Evolutionary conservation across 305 asterid genomes (phyloP).

Genomic region (Withania somnifera): DNA sequence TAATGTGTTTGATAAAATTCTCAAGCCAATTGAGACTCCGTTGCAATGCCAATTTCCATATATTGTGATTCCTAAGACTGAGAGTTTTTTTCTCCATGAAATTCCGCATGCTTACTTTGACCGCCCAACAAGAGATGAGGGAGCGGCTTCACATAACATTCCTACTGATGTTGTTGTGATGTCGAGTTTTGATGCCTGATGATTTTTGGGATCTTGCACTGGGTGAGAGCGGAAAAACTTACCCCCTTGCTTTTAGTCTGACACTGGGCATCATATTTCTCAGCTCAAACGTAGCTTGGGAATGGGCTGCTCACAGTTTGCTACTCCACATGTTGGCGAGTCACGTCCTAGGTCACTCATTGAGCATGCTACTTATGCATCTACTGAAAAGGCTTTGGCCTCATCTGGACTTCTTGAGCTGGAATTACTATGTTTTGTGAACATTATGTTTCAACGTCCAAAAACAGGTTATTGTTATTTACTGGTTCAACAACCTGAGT

Average conservation of each 20-base stretch:
- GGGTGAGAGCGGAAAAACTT: no score
- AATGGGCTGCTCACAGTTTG: slow-evolving; percentile 55
- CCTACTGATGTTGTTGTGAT: neutral
- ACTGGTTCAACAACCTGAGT: no score
- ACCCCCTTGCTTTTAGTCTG: no score
- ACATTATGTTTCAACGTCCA: no score
- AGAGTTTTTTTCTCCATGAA: neutral
- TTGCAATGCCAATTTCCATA: neutral
- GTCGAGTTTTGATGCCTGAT: no score
- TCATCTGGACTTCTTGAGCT: no score
- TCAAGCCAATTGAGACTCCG: neutral
- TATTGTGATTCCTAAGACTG: neutral
- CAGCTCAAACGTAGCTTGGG: slow-evolving; percentile 42
- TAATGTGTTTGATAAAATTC: neutral
- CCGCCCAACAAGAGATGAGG: neutral
- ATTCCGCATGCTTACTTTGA: neutral
- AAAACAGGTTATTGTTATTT: no score
- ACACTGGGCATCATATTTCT: no score
- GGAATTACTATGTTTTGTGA: no score
- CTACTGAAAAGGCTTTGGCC: no score
- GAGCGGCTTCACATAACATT: neutral
- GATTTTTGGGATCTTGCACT: no score
- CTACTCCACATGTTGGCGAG: slow-evolving; percentile 65
- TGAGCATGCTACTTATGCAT: no score
- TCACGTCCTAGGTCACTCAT: slow-evolving; percentile 38